Percentiles rank a stretch among this genome's conserved stretches.
Evolutionary conservation across 2,329 filamentous ascomycete species (phyloP).

Genomic region (Diaporthe nobilis): DNA sequence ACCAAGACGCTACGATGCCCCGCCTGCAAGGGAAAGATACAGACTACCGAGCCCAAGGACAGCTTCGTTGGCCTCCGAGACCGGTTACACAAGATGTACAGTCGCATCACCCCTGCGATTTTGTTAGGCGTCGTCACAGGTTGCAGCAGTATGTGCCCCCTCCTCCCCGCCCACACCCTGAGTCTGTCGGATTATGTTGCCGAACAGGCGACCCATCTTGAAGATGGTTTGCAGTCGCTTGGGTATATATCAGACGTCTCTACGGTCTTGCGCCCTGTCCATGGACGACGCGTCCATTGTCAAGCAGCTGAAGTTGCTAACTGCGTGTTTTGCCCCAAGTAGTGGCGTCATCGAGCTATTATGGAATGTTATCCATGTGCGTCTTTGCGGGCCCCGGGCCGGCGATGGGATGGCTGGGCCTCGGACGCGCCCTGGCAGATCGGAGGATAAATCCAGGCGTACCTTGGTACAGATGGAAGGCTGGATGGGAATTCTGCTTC

Average conservation of each 20-base stretch:
- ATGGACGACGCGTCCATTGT: background rate
- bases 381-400: constrained; percentile 66
- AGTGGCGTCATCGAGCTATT: constrained; percentile 66
- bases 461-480: constrained; percentile 38
- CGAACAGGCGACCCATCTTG: background rate
- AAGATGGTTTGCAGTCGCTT: background rate
- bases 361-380: constrained; percentile 65
- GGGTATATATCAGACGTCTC: background rate
- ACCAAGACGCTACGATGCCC: constrained; percentile 83
- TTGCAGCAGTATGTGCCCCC: constrained; percentile 53
- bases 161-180: no score
- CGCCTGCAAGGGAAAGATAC: constrained; percentile 88
- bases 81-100: constrained; percentile 67
- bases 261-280: no score
- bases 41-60: constrained; percentile 81
- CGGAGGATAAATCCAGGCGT: constrained; percentile 31
- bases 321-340: background rate
- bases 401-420: constrained; percentile 57
- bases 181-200: background rate
- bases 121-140: constrained; percentile 73
- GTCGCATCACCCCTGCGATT: constrained; percentile 71
- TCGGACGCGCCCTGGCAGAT: constrained; percentile 37
- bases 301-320: constrained; percentile 21
- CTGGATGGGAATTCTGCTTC: constrained; percentile 41
- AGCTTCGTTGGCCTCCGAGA: constrained; percentile 78